Evolutionary conservation across 228 moss, liverwort and hornwort genomes (phyloP).

Genomic region (Sphagnum magellanicum): DNA sequence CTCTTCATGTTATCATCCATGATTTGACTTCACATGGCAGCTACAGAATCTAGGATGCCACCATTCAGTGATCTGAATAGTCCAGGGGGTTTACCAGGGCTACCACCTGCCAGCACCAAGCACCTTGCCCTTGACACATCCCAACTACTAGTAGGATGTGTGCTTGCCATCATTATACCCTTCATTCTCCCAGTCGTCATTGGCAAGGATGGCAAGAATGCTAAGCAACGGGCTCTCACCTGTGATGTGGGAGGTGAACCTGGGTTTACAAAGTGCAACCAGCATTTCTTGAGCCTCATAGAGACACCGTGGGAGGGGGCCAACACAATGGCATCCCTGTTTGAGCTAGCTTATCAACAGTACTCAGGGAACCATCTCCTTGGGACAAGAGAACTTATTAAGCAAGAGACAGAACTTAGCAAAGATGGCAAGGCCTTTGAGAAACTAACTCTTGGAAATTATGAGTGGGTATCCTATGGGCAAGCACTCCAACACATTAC

Average conservation of each 20-base stretch:
- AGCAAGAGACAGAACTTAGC: conserved; percentile 33
- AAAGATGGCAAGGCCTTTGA: conserved; percentile 60
- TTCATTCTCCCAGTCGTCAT: conserved; percentile 48
- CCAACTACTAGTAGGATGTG: conserved; percentile 37
- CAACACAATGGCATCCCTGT: conserved; percentile 57
- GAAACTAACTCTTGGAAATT: conserved; percentile 76
- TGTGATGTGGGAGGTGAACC: conserved; percentile 73
- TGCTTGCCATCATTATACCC: conserved; percentile 65
- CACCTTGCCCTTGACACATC: conserved; percentile 9
- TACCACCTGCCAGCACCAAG: conserved; percentile 37
- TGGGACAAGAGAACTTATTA: conserved; percentile 62
- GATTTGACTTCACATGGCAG: conserved; percentile 35
- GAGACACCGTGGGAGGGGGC: conserved; percentile 96
- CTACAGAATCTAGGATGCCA: conserved; percentile 47
- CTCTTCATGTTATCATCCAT: too few relatives aligned
- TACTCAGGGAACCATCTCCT: conserved; percentile 25
- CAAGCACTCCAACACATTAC: conserved; percentile 37
- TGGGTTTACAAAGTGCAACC: conserved; percentile 68
- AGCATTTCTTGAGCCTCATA: conserved; percentile 70
- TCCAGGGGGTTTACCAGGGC: conserved; percentile 37
- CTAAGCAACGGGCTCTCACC: conserved; percentile 49
- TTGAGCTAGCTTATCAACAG: conserved; percentile 68
- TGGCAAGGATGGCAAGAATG: conserved; percentile 48
- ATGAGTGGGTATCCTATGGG: conserved; percentile 49
- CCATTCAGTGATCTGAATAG: conserved; percentile 43